Conservation (phyloP, 768 basidiomycete species). For the Rhizopogon roseolus region DNA sequence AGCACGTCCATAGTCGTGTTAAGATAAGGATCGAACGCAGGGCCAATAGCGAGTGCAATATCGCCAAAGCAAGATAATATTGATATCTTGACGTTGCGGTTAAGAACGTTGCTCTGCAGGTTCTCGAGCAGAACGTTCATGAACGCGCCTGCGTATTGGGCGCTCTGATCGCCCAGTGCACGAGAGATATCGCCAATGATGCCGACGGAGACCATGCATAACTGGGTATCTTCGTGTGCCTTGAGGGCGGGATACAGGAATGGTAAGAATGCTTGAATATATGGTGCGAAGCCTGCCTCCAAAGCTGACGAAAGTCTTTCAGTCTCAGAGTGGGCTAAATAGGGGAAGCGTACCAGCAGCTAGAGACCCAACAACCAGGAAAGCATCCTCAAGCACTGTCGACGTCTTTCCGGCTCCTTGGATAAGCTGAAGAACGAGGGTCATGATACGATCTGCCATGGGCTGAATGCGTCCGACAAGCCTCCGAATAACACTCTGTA, state of each 20-base stretch:
- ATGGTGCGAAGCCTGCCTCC: constrained; percentile 73
- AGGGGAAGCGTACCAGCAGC: constrained; percentile 52
- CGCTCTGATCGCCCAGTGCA: constrained; percentile 80
- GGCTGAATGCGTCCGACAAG: constrained; percentile 80
- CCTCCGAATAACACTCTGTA: constrained; percentile 80
- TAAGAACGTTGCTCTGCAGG: constrained; percentile 83
- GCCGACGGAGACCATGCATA: constrained; percentile 94
- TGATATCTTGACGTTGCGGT: constrained; percentile 95
- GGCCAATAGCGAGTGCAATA: constrained; percentile 88
- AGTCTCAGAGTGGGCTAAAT: not conserved
- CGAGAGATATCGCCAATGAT: constrained; percentile 96
- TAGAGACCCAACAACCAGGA: constrained; percentile 88
- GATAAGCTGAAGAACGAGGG: constrained; percentile 79
- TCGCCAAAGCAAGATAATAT: constrained; percentile 95
- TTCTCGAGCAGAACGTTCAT: constrained; percentile 92
- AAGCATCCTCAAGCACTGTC: constrained; percentile 93
- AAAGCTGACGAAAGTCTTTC: constrained; percentile 44
- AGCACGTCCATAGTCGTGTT: constrained; percentile 89
- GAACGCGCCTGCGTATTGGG: constrained; percentile 80
- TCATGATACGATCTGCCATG: constrained; percentile 94
- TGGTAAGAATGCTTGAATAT: constrained; percentile 81
- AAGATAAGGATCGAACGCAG: constrained; percentile 83
- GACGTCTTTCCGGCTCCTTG: constrained; percentile 87
- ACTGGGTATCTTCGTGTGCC: constrained; percentile 90
- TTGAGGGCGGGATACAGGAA: constrained; percentile 87